Conservation (phyloP, 2,329 filamentous ascomycete species). For the Alternaria triticina region DNA sequence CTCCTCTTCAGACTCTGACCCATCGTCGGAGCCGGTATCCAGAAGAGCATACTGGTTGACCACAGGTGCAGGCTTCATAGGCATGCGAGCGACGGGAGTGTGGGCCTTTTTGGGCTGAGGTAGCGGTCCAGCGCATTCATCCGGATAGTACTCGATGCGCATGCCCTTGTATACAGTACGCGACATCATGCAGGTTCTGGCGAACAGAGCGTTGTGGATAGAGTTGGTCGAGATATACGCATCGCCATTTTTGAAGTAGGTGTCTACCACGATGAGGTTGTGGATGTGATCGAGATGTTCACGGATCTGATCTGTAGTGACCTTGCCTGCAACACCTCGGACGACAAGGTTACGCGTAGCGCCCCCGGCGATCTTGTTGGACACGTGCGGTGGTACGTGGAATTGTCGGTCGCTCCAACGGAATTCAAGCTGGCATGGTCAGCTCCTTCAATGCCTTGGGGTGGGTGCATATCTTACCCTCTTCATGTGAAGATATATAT, state of each 20-base stretch:
- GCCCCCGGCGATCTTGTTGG: constrained; percentile 67
- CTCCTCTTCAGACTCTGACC: constrained; percentile 36
- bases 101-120: constrained; percentile 33
- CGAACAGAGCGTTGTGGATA: constrained; percentile 75
- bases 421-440: constrained; percentile 64
- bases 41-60: constrained; percentile 43
- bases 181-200: constrained; percentile 77
- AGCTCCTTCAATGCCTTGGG: background rate
- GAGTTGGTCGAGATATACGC: constrained; percentile 79
- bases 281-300: constrained; percentile 83
- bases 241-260: constrained; percentile 64
- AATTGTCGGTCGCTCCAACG: constrained; percentile 76
- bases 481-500: constrained; percentile 72
- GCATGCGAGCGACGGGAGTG: constrained; percentile 6
- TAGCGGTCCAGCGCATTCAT: constrained; percentile 73
- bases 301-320: constrained; percentile 70
- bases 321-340: constrained; percentile 59
- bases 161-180: constrained; percentile 71
- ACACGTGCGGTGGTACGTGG: constrained; percentile 66
- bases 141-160: constrained; percentile 72
- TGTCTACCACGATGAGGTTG: constrained; percentile 72
- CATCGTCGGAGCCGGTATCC: constrained; percentile 32
- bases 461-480: constrained; percentile 59
- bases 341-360: constrained; percentile 78
- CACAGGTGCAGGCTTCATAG: constrained; percentile 27